Evolutionary conservation across 202 grass and related monocot species (phyloP).

Genomic region (Setaria italica): DNA sequence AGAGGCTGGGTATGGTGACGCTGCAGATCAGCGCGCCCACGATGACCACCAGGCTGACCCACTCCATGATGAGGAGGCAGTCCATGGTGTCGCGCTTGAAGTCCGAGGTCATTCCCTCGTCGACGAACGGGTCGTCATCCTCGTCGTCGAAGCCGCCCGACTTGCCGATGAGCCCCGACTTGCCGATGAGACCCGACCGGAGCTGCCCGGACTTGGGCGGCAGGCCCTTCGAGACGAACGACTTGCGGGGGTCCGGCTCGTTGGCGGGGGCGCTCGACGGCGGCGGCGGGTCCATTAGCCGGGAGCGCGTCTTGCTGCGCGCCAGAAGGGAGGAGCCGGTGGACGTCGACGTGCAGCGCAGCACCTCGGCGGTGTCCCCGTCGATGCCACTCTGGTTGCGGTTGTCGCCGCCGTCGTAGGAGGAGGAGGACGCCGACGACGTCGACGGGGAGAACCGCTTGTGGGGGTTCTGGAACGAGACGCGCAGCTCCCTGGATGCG

Average conservation of each 20-base stretch:
- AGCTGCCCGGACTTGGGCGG: conserved; percentile 68
- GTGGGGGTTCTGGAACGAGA: conserved; percentile 64
- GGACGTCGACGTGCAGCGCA: conserved; percentile 60
- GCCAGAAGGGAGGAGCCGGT: conserved; percentile 43
- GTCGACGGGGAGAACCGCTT: conserved; percentile 32
- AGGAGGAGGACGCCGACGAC: conserved; percentile 55
- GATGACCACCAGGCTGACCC: conserved; percentile 72
- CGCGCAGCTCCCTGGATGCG: conserved; percentile 62
- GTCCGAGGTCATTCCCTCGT: conserved; percentile 74
- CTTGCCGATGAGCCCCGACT: conserved; percentile 58
- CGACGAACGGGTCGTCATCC: conserved; percentile 77
- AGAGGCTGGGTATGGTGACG: conserved; percentile 47
- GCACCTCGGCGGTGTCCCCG: conserved; percentile 53
- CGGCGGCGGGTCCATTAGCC: conserved; percentile 77
- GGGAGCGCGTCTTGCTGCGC: conserved; percentile 70
- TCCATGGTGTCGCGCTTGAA: conserved; percentile 62
- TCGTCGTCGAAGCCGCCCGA: conserved; percentile 64
- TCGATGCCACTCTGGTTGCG: conserved; percentile 13
- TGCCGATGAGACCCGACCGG: conserved; percentile 52
- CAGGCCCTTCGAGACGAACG: conserved; percentile 38
- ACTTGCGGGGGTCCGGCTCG: conserved; percentile 41
- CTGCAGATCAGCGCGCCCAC: conserved; percentile 69
- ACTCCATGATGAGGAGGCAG: conserved; percentile 72
- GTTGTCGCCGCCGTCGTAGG: conserved; percentile 38
- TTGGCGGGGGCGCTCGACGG: conserved; percentile 19